Evolutionary conservation across 148 eudicot species (phyloP), one percentile per base, ranked within the genome.

Genomic region (Nepenthes gracilis): DNA sequence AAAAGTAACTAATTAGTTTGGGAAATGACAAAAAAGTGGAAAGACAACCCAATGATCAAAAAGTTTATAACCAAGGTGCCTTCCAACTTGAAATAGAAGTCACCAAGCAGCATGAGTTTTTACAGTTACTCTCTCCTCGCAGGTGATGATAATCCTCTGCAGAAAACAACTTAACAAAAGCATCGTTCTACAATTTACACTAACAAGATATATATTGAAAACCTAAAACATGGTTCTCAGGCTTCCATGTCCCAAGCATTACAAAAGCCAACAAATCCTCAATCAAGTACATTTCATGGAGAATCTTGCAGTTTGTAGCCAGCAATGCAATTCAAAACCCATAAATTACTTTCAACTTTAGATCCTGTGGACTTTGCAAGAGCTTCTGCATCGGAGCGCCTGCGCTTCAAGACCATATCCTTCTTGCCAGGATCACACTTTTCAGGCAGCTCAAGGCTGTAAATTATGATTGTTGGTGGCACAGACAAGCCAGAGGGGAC

Each of bases 271-370:
- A 6, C 5, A 5, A 60, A 23, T 34, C 55, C 34, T 36, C 6
- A 9, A 32, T 36, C 15, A 50, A 50, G 11, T 34, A 14, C 11
- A 43, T 43, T 55, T 35, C 23, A 11, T 33, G 35, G 10, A 33
- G 62, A 62, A 65, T 74, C 75, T 67, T 67, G 90, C 78, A 83
- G 66, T 64, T 70, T 84, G 49, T 77, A 70, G 37, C 87, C 91
- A 64, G 95, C 88, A 78, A 93, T 82, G 70, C 81, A 86, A 77
- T 86, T 76, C 73, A 93, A 49, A 68, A 88, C 60, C 96, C 98
- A 93, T 33, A 84, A 72, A 66, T 93, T 89, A 74, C 73, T 81
- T 15, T 68, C 95, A 35, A 68, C 81, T 47, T 51, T 67, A 10
- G 76, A 82, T 36, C 84, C 83, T 61, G 80, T 70, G 53, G 79